Evolutionary conservation across 2,329 filamentous ascomycete genomes (phyloP).

Genomic region (Fusarium coffeatum): DNA sequence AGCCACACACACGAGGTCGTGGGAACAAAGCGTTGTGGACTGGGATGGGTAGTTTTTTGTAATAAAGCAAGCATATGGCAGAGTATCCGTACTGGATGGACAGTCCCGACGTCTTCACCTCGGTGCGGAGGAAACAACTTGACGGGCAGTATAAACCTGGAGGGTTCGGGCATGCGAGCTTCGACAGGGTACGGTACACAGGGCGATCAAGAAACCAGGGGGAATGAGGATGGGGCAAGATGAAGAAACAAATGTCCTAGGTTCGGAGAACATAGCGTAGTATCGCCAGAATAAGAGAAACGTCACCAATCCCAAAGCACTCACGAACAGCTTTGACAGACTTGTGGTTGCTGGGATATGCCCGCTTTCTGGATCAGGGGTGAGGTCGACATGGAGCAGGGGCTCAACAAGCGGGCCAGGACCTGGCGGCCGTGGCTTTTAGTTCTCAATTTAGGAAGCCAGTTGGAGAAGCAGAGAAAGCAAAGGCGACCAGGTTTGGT

Average conservation of each 20-base stretch:
- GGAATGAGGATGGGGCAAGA: slow-evolving; percentile 38
- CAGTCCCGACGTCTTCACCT: slow-evolving; percentile 32
- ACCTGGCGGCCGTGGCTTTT: slow-evolving; percentile 37
- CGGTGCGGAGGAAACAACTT: slow-evolving; percentile 48
- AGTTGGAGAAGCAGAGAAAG: slow-evolving; percentile 35
- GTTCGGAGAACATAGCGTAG: slow-evolving; percentile 38
- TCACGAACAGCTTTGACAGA: slow-evolving; percentile 44
- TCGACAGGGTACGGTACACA: slow-evolving; percentile 46
- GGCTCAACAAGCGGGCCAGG: slow-evolving; percentile 44
- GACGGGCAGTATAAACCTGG: slow-evolving; percentile 47
- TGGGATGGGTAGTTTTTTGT: slow-evolving; percentile 43
- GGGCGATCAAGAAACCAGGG: slow-evolving; percentile 48
- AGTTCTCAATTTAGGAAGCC: slow-evolving; percentile 45
- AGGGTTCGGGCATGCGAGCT: slow-evolving; percentile 47
- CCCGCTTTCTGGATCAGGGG: slow-evolving; percentile 41
- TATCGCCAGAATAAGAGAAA: slow-evolving; percentile 45
- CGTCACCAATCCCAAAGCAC: slow-evolving; percentile 41
- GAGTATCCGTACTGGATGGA: background rate
- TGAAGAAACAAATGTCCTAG: slow-evolving; percentile 47
- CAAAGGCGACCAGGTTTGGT: slow-evolving; percentile 21
- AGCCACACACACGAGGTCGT: slow-evolving; percentile 45
- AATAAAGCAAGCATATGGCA: slow-evolving; percentile 32
- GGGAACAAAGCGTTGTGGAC: slow-evolving; percentile 43
- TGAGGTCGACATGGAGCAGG: slow-evolving; percentile 43
- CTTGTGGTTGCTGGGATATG: slow-evolving; percentile 46